These are phyloP conservation scores for Phoma sp. DNA, from an alignment of 2,329 filamentous ascomycete species.

Conservation along the genomic window DNA sequence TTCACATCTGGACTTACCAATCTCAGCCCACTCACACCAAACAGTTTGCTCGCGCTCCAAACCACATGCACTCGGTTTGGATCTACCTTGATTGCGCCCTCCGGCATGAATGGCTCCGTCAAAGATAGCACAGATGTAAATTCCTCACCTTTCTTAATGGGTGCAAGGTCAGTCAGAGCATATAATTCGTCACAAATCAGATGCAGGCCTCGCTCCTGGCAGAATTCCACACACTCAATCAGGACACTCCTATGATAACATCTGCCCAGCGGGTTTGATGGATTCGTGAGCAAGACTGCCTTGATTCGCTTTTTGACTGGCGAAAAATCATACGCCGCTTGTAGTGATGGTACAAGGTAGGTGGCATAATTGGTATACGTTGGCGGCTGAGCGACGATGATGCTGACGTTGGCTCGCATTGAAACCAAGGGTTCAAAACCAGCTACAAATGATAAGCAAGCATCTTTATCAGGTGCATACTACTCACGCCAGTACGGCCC, in stretches of 20 bases:
- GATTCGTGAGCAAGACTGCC: constrained; percentile 40
- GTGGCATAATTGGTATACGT: not conserved
- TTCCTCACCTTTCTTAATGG: not conserved
- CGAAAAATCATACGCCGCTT: constrained; percentile 31
- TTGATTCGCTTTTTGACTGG: constrained; percentile 37
- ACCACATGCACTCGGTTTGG: constrained; percentile 41
- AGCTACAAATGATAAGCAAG: not conserved
- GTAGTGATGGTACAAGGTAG: not conserved
- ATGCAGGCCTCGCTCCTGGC: constrained; percentile 40
- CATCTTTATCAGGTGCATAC: not conserved
- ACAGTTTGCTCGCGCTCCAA: constrained; percentile 42
- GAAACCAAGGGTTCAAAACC: not conserved
- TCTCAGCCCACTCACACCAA: constrained; percentile 38
- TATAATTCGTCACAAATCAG: constrained; percentile 40
- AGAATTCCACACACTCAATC: constrained; percentile 44
- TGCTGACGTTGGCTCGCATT: not conserved
- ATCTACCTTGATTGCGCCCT: constrained; percentile 44
- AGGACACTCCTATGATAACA: constrained; percentile 37
- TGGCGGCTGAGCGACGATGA: not conserved
- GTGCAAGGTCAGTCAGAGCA: constrained; percentile 18
- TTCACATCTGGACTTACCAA: constrained; percentile 26
- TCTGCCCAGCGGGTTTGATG: constrained; percentile 35
- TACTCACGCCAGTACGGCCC: not conserved
- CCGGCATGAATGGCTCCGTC: constrained; percentile 36
- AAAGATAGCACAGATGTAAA: constrained; percentile 38